Percentiles rank a stretch among this genome's conserved stretches.
Conservation (phyloP, 495 filamentous ascomycete genomes). For the Venustampulla echinocandica region DNA sequence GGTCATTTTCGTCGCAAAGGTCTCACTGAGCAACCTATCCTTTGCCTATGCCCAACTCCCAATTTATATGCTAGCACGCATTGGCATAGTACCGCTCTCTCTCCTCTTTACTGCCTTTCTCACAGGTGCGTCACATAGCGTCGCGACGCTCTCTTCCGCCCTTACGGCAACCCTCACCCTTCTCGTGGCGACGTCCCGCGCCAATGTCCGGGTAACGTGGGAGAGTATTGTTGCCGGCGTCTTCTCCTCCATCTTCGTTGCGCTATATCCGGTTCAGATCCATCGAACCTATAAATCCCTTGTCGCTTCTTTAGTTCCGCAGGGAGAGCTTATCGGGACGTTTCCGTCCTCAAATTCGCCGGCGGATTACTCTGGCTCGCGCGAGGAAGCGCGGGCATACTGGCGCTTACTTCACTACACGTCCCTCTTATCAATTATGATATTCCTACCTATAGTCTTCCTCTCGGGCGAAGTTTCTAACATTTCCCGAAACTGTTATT, state of each 20-base stretch:
- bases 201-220: conserved; percentile 33
- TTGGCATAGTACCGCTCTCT: conserved; percentile 35
- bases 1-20: conserved; percentile 36
- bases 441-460: conserved; percentile 38
- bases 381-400: conserved; percentile 36
- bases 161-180: conserved; percentile 42
- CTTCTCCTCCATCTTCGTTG: conserved; percentile 41
- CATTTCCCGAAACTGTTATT: conserved; percentile 41
- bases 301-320: conserved; percentile 18
- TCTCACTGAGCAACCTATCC: conserved; percentile 41
- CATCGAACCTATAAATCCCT: conserved; percentile 35
- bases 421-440: conserved; percentile 36
- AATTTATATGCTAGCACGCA: conserved; percentile 40
- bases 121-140: conserved; percentile 31
- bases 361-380: conserved; percentile 22
- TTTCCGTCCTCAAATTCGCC: conserved; percentile 6
- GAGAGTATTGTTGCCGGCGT: conserved; percentile 42
- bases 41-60: conserved; percentile 41
- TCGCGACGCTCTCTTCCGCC: conserved; percentile 38
- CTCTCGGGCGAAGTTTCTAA: conserved; percentile 37
- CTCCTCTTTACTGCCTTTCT: conserved; percentile 37
- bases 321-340: conserved; percentile 17
- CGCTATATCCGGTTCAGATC: conserved; percentile 40
- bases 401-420: conserved; percentile 42
- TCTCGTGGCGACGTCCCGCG: conserved; percentile 32